Percentiles rank a stretch among this genome's conserved stretches.
These are phyloP conservation scores for Eucalyptus regnans DNA, from an alignment of 345 rosid species.

Conservation along the genomic window DNA sequence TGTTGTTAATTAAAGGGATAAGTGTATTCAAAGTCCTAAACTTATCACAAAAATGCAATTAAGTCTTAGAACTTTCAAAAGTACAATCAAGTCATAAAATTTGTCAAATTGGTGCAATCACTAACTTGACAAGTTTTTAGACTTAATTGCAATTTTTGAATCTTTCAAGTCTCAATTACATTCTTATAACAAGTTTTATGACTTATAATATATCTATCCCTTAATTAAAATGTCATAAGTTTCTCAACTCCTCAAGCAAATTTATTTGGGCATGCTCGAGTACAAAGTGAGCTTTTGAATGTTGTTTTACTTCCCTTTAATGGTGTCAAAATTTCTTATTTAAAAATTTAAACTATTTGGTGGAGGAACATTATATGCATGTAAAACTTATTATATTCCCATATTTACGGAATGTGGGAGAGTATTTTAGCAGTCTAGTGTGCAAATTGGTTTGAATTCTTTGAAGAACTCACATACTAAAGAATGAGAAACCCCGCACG, in stretches of 20 bases:
- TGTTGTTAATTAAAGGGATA: background rate
- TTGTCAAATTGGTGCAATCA: accelerated
- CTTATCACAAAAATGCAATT: accelerated
- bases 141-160: no score
- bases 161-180: no score
- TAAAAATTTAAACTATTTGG: background rate
- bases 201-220: no score
- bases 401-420: background rate
- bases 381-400: background rate
- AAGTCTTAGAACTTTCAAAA: no score
- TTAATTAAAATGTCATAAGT: background rate
- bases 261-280: background rate
- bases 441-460: background rate
- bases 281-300: background rate
- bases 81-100: accelerated
- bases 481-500: background rate
- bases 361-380: background rate
- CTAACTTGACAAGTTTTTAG: no score
- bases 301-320: background rate
- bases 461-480: background rate
- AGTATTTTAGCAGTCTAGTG: background rate
- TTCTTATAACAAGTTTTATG: no score
- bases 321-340: background rate
- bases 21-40: accelerated
- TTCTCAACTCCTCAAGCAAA: background rate